Evolutionary conservation across 2,329 filamentous ascomycete genomes (phyloP).

Genomic region (Fusarium mundagurra): DNA sequence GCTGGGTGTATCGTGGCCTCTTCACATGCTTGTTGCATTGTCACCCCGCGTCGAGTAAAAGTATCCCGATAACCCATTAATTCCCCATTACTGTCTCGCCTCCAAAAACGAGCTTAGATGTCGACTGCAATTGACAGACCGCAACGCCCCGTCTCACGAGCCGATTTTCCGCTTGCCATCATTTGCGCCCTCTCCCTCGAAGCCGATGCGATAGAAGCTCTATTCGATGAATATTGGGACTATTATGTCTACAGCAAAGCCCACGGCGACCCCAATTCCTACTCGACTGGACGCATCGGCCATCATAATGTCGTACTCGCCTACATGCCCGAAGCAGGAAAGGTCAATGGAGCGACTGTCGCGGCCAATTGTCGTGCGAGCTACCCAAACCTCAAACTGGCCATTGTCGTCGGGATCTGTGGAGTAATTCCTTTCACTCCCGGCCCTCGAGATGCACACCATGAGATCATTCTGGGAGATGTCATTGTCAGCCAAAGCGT

Average conservation of each 20-base stretch:
- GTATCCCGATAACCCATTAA: background rate
- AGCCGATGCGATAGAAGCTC: conserved; percentile 35
- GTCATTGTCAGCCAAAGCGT: background rate
- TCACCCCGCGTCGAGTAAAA: background rate
- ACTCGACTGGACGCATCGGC: conserved; percentile 43
- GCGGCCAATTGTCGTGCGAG: conserved; percentile 45
- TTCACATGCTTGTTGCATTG: background rate
- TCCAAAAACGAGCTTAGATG: background rate
- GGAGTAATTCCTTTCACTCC: conserved; percentile 46
- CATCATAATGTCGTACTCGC: conserved; percentile 44
- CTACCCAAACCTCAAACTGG: conserved; percentile 47
- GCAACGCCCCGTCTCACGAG: background rate
- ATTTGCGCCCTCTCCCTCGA: conserved; percentile 44
- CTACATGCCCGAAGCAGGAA: conserved; percentile 43
- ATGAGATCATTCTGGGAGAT: background rate
- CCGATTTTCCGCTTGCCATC: conserved; percentile 24
- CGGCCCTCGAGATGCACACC: background rate
- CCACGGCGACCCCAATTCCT: conserved; percentile 41
- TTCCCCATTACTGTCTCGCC: background rate
- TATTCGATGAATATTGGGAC: conserved; percentile 28
- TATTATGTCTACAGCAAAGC: conserved; percentile 30
- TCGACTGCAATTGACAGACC: background rate
- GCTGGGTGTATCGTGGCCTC: no score
- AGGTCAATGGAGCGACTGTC: conserved; percentile 37
- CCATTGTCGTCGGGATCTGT: conserved; percentile 52